Base-by-base conservation (phyloP, 1,284 basidiomycete species). In the Malassezia cuniculi region DNA sequence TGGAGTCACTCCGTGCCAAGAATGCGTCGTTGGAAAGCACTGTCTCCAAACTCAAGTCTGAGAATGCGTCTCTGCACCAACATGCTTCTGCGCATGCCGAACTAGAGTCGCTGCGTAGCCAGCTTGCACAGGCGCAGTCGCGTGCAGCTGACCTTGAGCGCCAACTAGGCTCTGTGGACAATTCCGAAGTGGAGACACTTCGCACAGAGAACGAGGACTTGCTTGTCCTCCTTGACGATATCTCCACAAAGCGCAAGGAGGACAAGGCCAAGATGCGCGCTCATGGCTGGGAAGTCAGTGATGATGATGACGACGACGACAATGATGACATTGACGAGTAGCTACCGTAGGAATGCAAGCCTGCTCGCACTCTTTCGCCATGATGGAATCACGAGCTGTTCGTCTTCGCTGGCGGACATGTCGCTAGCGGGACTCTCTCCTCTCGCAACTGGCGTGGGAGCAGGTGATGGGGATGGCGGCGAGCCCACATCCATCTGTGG, bases 141-240 rank as follows among this genome's bases (percentile, higher is more conserved):
- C 7, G 11, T 11, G 7, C 6, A 6, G 22, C 6, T 11, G 22
- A 6, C 22, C 22, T 24, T 6, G 7, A 24, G 22, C 22, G 22
- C 21, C 27, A 37, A 20, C 27, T 37, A 3, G 18, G 10, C 8
- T 17, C 12, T 16, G 21, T 36, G 15, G 24, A 19, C 16, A 35
- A 17, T 14, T n/a, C 11, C 2, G 39, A 35, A 5, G 24, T 25
- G 8, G 18, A 34, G 2, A 6, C 17, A 4, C 76, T 78, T 17
- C 80, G 84, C 65, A 89, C 87, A 70, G 87, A 94, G 64, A 85
- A 90, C 59, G 87, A 93, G 66, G 87, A 95, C 68, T 67, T 97
- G 39, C 73, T 97, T 2, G 87, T 97, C 0, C 71, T 95, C 24
- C 72, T 97, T 3, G 93, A 97, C 57, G 93, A 97, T 68, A 71